phyloP scores from a whole-genome alignment of 495 filamentous ascomycete genomes.

The Neurospora intermedia region DNA sequence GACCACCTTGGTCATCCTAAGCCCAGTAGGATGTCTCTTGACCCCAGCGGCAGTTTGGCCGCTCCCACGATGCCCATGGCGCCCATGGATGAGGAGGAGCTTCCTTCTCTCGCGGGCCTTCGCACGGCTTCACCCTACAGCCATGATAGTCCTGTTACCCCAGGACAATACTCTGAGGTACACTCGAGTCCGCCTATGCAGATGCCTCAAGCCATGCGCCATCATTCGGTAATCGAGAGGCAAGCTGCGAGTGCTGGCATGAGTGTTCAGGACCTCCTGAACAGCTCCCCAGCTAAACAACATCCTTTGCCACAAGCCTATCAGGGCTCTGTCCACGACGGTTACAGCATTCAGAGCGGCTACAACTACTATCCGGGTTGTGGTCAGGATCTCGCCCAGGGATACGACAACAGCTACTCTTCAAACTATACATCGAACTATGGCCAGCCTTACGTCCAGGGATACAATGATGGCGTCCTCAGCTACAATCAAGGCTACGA shows the following conservation, averaged over 20 bases:
- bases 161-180: neutral
- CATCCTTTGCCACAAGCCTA: neutral
- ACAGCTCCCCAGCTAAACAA: neutral
- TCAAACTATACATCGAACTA: neutral
- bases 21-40: neutral
- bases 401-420: neutral
- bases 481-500: neutral
- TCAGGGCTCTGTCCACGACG: neutral
- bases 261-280: neutral
- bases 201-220: neutral
- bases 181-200: neutral
- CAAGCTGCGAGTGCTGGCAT: neutral
- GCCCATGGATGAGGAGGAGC: neutral
- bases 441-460: neutral
- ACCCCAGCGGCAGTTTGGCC: neutral
- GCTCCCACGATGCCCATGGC: neutral
- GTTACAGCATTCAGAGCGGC: neutral
- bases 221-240: neutral
- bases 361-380: neutral
- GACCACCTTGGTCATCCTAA: neutral
- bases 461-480: neutral
- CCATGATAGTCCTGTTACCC: neutral
- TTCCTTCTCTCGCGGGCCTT: neutral
- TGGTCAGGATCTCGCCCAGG: neutral
- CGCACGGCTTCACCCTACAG: neutral